phyloP scores from a whole-genome alignment of 225 moss, liverwort and hornwort genomes.

The Physcomitrium patens region DNA sequence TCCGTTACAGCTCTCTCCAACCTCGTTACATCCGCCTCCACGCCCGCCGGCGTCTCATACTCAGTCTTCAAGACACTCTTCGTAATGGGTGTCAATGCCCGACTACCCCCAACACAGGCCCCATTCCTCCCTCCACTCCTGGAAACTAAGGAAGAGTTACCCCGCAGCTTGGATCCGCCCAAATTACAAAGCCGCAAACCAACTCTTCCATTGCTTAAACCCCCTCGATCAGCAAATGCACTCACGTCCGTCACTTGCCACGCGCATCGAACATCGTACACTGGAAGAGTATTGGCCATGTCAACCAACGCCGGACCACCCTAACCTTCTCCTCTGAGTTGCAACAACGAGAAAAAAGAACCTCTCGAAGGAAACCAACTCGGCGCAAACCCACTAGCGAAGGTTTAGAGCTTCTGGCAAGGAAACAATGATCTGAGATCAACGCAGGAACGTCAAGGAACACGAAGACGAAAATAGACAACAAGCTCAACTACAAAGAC shows the following conservation, averaged over 20 bases:
- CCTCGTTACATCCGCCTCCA: conserved; percentile 30
- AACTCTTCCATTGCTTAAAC: conserved; percentile 15
- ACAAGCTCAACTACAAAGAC: too few relatives aligned
- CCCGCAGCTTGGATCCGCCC: conserved; percentile 12
- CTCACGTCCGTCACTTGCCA: conserved; percentile 9
- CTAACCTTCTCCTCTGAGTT: not conserved
- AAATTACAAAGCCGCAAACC: conserved; percentile 2
- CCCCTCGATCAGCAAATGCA: conserved; percentile 13
- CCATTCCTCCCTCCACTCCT: not conserved
- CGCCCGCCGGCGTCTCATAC: not conserved
- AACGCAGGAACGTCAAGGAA: too few relatives aligned
- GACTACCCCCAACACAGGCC: not conserved
- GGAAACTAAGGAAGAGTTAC: not conserved
- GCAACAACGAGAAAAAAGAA: not conserved
- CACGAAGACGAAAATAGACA: too few relatives aligned
- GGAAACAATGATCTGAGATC: too few relatives aligned
- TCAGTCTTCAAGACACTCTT: conserved; percentile 31
- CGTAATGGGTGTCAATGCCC: conserved; percentile 3
- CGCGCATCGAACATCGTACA: conserved; percentile 13
- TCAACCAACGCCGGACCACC: not conserved
- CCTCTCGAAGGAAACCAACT: too few relatives aligned
- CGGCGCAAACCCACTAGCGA: too few relatives aligned
- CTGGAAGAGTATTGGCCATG: conserved; percentile 41
- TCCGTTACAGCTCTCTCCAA: conserved; percentile 19
- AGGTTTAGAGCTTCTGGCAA: too few relatives aligned